phyloP scores from a whole-genome alignment of 257 asterid species.

The Salvia rosmarinus region DNA sequence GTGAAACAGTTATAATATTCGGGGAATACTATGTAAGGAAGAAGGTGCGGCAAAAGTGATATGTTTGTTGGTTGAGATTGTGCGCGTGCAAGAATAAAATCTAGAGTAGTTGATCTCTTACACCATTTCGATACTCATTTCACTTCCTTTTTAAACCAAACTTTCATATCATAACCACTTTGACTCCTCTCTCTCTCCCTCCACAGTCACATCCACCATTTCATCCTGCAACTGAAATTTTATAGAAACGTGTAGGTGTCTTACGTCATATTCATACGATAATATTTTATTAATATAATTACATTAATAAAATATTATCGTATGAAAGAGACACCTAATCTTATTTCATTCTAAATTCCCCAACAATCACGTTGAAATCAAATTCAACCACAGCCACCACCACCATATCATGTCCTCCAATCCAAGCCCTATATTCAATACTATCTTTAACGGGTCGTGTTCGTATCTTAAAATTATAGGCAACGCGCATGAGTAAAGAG shows the following conservation, averaged over 20 bases:
- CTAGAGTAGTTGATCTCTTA: conserved; percentile 17
- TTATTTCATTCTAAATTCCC: no score
- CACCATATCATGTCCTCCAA: background rate
- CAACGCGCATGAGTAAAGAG: no score
- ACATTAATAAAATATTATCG: no score
- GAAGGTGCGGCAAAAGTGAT: background rate
- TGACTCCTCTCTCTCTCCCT: background rate
- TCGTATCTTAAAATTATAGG: no score
- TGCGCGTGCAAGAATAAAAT: conserved; percentile 25
- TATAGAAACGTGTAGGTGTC: no score
- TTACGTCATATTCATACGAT: no score
- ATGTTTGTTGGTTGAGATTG: background rate
- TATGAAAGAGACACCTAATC: no score
- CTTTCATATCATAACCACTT: background rate
- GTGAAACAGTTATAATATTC: background rate
- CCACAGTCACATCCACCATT: background rate
- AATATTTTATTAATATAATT: no score
- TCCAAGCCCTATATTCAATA: background rate
- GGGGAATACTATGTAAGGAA: background rate
- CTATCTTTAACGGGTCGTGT: no score
- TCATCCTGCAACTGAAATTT: background rate
- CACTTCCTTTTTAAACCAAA: conserved; percentile 2
- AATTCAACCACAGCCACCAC: background rate
- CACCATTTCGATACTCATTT: conserved; percentile 5
- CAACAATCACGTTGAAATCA: background rate